Evolutionary conservation across 148 eudicot genomes (phyloP), one percentile per base, ranked within the genome.

Genomic region (Camellia lanceoleosa): DNA sequence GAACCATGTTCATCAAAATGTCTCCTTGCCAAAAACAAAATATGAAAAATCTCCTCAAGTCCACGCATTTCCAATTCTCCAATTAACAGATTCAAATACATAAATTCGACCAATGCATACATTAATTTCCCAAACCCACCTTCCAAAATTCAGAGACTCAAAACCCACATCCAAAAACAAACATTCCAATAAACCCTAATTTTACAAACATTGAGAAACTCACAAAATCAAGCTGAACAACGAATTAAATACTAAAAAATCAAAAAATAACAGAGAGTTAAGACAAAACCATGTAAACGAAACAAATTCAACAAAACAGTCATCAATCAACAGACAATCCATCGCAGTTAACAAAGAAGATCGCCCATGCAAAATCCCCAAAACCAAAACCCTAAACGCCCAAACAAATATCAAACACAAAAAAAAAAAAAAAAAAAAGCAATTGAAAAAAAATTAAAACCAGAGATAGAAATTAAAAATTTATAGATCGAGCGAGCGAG

Each of bases 401-500:
- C 65, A 68, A 44, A 67, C 63, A 43, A 63, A 72, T 65, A 4
- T 64, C 61, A 77, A 78, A 30, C 8, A 3, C 58, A 44, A 63
- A 10, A 52, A 30, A 5, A 47, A 47, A 30, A 30, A 30, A 30
- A 30, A 30, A 30, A 30, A 49, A 49, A 49, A 49, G 2, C 52
- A 49, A 49, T 49, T 49, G 52, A 49, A 49, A 7, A 49, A 7
- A 49, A 65, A 15, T 44, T 13, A 43, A 51, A 70, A 73, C 61
- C 23, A 38, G 15, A 16, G 5, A 0, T 3, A 66, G 42, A 14
- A 30, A 30, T 30, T 30, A 30, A 30, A 78, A 71, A 64, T 61
- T 62, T 9, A 75, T 81, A 84, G 85, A 88, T 88, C 87, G 89
- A 89, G 80, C 87, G 89, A 89, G 78, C 68, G 11, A 64, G 15